A percentile compares a stretch with the other conserved stretches of the same genome.
These are phyloP conservation scores for Acidomyces sp. DNA, from an alignment of 495 filamentous ascomycete species.

Conservation along the genomic window DNA sequence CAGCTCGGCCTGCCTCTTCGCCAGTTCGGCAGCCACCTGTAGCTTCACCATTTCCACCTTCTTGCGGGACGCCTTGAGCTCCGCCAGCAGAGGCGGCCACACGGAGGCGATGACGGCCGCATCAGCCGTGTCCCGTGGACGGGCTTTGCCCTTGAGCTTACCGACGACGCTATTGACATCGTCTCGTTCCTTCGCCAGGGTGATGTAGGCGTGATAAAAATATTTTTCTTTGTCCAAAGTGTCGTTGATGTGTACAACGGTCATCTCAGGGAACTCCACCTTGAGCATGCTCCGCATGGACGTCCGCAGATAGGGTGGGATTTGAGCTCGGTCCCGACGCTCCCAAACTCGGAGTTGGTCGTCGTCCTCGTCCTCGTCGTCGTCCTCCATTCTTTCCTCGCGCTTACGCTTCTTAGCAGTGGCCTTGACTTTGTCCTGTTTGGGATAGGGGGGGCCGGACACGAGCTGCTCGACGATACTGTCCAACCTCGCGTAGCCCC, in stretches of 20 bases:
- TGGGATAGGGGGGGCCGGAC: slow-evolving; percentile 23
- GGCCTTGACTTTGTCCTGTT: slow-evolving; percentile 20
- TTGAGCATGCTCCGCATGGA: slow-evolving; percentile 26
- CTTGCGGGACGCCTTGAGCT: slow-evolving; percentile 26
- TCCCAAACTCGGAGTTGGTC: slow-evolving; percentile 8
- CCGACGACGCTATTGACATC: slow-evolving; percentile 5
- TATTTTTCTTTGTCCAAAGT: slow-evolving; percentile 29
- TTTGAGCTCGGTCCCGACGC: not conserved
- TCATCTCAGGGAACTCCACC: slow-evolving; percentile 36
- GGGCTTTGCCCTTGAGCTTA: slow-evolving; percentile 1
- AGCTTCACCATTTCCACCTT: slow-evolving; percentile 1
- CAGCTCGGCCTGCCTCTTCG: slow-evolving; percentile 13
- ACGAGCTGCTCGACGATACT: slow-evolving; percentile 21
- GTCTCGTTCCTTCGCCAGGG: slow-evolving; percentile 28
- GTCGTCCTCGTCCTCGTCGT: slow-evolving; percentile 15
- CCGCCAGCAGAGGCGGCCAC: slow-evolving; percentile 10
- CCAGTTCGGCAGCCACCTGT: slow-evolving; percentile 9
- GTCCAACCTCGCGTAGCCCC: slow-evolving; percentile 7
- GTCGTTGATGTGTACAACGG: slow-evolving; percentile 34
- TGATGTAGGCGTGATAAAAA: slow-evolving; percentile 34
- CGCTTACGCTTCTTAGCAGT: slow-evolving; percentile 23
- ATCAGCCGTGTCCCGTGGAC: slow-evolving; percentile 7
- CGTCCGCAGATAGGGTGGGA: slow-evolving; percentile 2
- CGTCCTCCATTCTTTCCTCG: too few relatives aligned
- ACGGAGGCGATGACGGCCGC: slow-evolving; percentile 5